Evolutionary conservation across 139 green algal species (phyloP).

Genomic region (Mesostigma viride): DNA sequence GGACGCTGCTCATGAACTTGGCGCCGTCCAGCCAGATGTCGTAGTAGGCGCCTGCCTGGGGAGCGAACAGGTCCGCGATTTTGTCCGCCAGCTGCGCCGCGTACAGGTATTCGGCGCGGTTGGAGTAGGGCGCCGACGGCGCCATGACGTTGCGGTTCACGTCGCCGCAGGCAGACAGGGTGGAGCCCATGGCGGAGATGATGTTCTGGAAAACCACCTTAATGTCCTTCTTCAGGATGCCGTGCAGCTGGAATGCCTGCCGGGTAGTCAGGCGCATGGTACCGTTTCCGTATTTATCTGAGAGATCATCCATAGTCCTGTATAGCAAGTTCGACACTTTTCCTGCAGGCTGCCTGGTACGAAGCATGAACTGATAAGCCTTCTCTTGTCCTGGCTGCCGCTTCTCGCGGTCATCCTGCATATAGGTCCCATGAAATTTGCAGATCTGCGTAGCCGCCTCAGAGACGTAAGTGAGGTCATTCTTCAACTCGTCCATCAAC

Average conservation of each 20-base stretch:
- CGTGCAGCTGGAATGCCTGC: conserved; percentile 89
- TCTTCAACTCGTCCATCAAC: conserved; percentile 88
- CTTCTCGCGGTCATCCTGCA: conserved; percentile 92
- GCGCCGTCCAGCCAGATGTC: conserved; percentile 99
- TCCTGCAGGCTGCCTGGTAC: conserved; percentile 54
- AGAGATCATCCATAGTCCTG: conserved; percentile 94
- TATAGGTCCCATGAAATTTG: conserved; percentile 98
- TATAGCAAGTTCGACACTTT: conserved; percentile 77
- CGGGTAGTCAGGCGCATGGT: conserved; percentile 94
- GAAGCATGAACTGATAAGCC: conserved; percentile 99
- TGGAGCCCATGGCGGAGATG: conserved; percentile 97
- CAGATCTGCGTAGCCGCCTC: conserved; percentile 91
- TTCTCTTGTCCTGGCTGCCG: conserved; percentile 82
- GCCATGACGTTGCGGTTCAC: conserved; percentile 94
- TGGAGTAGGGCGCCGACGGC: conserved; percentile 57
- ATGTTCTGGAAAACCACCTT: conserved; percentile 93
- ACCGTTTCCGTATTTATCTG: conserved; percentile 93
- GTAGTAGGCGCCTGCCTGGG: conserved; percentile 94
- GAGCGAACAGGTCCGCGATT: conserved; percentile 68
- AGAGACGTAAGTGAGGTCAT: conserved; percentile 64
- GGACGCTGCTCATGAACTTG: conserved; percentile 78
- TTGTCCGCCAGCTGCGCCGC: conserved; percentile 43
- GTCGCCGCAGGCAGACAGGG: conserved; percentile 89
- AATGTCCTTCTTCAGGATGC: conserved; percentile 93
- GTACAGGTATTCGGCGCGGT: conserved; percentile 69